Percentiles rank a stretch among this genome's conserved stretches.
These are phyloP conservation scores for Phytopythium delawarense DNA, from an alignment of 352 stramenopile genomes.

Conservation along the genomic window DNA sequence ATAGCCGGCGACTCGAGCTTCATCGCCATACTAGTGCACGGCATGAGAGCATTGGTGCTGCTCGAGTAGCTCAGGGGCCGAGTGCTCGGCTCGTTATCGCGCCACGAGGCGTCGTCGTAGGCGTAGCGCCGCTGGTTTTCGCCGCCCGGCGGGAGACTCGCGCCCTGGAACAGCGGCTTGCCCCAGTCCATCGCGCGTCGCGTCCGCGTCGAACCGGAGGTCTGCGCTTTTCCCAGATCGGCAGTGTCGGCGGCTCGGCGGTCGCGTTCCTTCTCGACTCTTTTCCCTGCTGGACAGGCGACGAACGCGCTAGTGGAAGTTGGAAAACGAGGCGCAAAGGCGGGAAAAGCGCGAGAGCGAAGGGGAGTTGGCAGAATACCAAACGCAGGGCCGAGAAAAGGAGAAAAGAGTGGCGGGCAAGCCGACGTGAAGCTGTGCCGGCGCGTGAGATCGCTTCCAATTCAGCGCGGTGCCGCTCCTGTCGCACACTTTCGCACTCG, in stretches of 20 bases:
- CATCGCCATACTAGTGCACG: neutral
- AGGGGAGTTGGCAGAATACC: conserved; percentile 5
- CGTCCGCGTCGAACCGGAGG: neutral
- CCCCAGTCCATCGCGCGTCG: conserved; percentile 28
- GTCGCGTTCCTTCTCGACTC: conserved; percentile 1
- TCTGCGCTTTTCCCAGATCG: conserved; percentile 29
- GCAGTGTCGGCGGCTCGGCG: neutral
- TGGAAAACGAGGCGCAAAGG: neutral
- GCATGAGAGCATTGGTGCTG: neutral
- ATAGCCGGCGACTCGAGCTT: conserved; percentile 8
- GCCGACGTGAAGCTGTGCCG: no score
- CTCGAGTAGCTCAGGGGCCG: neutral
- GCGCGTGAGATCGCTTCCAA: conserved; percentile 26
- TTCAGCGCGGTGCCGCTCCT: conserved; percentile 18
- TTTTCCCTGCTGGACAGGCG: conserved; percentile 6
- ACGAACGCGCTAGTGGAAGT: neutral
- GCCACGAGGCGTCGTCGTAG: conserved; percentile 8
- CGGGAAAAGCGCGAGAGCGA: conserved; percentile 10
- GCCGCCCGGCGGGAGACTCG: conserved; percentile 9
- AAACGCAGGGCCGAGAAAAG: neutral
- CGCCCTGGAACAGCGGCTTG: conserved; percentile 15
- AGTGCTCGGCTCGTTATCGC: conserved; percentile 8
- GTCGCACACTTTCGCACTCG: conserved; percentile 8
- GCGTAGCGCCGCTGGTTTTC: conserved; percentile 11
- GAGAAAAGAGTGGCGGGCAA: neutral